These are phyloP conservation scores for Candida pini DNA, from an alignment of 805 yeast species.

Conservation along the genomic window DNA sequence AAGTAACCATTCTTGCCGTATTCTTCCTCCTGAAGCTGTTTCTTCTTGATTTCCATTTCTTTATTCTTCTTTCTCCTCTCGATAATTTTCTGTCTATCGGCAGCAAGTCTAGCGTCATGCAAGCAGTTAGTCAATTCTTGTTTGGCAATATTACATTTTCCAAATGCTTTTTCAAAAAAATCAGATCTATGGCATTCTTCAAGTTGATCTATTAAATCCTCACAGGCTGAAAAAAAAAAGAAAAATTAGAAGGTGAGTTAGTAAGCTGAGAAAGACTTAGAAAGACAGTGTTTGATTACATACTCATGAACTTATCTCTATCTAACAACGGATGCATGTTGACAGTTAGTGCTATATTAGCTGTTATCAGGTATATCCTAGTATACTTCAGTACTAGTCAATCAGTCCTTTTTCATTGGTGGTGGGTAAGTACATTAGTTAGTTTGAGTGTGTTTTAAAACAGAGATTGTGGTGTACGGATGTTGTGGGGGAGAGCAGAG, in stretches of 20 bases:
- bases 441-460: no score
- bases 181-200: slow-evolving; percentile 81
- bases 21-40: slow-evolving; percentile 65
- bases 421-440: no score
- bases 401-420: no score
- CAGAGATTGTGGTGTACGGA: no score
- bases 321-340: slow-evolving; percentile 30
- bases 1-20: slow-evolving; percentile 72
- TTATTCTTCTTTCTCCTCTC: slow-evolving; percentile 53
- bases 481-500: no score
- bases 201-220: slow-evolving; percentile 75
- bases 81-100: slow-evolving; percentile 50
- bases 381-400: no score
- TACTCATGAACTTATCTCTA: slow-evolving; percentile 26
- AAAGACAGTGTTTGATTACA: slow-evolving; percentile 25
- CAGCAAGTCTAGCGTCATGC: slow-evolving; percentile 65
- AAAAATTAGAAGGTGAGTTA: background rate
- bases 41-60: slow-evolving; percentile 50
- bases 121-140: slow-evolving; percentile 75
- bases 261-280: background rate
- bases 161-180: slow-evolving; percentile 65
- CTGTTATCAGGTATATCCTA: no score
- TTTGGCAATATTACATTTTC: slow-evolving; percentile 79
- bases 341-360: no score
- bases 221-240: slow-evolving; percentile 47